phyloP scores from a whole-genome alignment of 202 grass and related monocot species.

The Tripidium arundinaceum region DNA sequence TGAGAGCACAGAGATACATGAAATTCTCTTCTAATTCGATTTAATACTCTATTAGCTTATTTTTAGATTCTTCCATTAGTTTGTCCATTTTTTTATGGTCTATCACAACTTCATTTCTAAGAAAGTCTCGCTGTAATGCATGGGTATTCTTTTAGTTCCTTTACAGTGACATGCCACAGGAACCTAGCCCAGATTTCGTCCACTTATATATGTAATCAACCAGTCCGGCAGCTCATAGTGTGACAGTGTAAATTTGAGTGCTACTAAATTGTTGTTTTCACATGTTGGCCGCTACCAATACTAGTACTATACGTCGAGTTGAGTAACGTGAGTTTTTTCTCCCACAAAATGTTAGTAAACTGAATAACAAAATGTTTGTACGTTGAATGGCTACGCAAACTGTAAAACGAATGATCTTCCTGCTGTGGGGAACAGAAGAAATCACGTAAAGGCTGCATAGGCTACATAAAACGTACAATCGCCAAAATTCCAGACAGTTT shows the following conservation, averaged over 20 bases:
- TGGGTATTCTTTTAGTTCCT: too few relatives aligned
- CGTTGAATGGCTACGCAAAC: not conserved
- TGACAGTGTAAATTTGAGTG: too few relatives aligned
- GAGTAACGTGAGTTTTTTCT: too few relatives aligned
- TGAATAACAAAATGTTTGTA: not conserved
- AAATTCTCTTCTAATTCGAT: too few relatives aligned
- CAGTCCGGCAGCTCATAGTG: not conserved
- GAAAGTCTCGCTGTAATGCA: not conserved
- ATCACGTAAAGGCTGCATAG: not conserved
- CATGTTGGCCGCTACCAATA: too few relatives aligned
- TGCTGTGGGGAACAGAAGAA: not conserved
- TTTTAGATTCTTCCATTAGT: too few relatives aligned
- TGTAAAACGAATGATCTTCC: not conserved
- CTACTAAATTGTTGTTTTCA: too few relatives aligned
- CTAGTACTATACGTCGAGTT: too few relatives aligned
- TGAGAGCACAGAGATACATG: too few relatives aligned
- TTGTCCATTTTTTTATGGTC: too few relatives aligned
- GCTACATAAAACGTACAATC: not conserved
- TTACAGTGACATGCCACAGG: not conserved
- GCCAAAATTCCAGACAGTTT: not conserved
- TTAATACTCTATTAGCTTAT: too few relatives aligned
- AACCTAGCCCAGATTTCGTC: not conserved
- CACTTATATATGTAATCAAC: not conserved
- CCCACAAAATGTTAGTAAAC: not conserved
- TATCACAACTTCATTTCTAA: too few relatives aligned